Evolutionary conservation across 257 asterid genomes (phyloP), one percentile per base, ranked within the genome.

Genomic region (Nicotiana paniculata): DNA sequence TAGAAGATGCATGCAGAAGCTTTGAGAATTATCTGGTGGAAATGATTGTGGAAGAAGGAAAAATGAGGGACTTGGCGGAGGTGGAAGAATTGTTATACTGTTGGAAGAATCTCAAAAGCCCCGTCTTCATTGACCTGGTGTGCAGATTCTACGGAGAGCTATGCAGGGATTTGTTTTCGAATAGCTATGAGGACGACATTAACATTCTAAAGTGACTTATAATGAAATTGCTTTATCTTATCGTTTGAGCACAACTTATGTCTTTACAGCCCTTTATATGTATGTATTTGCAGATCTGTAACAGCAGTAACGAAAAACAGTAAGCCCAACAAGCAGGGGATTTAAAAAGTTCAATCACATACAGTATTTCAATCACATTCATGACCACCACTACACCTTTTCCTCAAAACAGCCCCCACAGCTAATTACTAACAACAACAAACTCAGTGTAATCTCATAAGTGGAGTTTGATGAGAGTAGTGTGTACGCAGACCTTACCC

Each of bases 1-100:
- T 86, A 24, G 93, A 91, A 51, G 97, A 88, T 57, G 93, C 95
- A 13, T 91, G 97, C 84, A 89, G 92, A 79, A 91, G 93, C 85
- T 94, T 94, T 37, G 97, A 94, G 89, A 90, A 86, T 74, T 90
- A 89, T 81, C 77, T 94, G 93, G 78, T 85, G 39, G 95, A 91
- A 48, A 91, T 91, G 97, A 84, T 94, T 8, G 87, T 89, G 77
- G 97, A 91, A 26, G 95, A 91, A 16, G 94, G 97, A 76, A 88
- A 88, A 53, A 81, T 82, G 85, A 87, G 84, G 30, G 93, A 90
- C 68, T 84, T 94, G 83, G 87, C 43, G 61, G 98, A 94, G 84
- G 93, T 91, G 48, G 97, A 94, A 61, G 97, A 94, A 86, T 88
- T 93, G 54, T 86, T 94, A 8, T 88, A 90, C 85, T 91, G 91